Evolutionary conservation across 2,329 filamentous ascomycete genomes (phyloP), one percentile per base, ranked within the genome.

Genomic region (Xylariaceae sp.): DNA sequence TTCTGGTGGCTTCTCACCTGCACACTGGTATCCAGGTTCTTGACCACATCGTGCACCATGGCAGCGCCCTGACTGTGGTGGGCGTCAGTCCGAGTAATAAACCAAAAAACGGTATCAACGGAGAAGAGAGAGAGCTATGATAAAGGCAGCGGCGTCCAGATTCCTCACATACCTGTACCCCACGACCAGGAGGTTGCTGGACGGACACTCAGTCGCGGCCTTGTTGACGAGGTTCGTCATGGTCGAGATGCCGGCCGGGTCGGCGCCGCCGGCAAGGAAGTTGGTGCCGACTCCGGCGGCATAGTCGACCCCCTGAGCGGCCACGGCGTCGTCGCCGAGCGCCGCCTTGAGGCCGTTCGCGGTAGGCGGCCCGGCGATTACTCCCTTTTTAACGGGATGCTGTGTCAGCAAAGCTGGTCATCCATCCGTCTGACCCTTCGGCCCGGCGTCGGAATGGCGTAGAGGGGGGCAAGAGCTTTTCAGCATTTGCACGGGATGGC

Each of bases 141-240:
- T n/a, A n/a, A n/a, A n/a, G 4, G 55, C 55, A 9, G 46, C 47
- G 16, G 53, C n/a, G n/a, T n/a, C n/a, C n/a, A n/a, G n/a, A n/a
- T n/a, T n/a, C 56, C 44, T 58, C 32, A 12, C 31, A 35, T n/a
- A n/a, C n/a, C n/a, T n/a, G 36, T 39, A 40, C 24, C 57, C 57
- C 36, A 50, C 55, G 0, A 52, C 50, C 5, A 59, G 46, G 21
- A 60, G 53, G 31, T 52, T 44, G 1, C 52, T 47, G 8, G 54
- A 39, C 0, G 56, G 56, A 33, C 58, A 60, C 29, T 58, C 50
- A 12, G 36, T 36, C 23, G 39, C 30, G 4, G 56, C 53, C 25
- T 49, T 18, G 11, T 52, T 33, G 36, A 61, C 51, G 19, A 56
- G 45, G n/a, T 38, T 33, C 13, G 41, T 49, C 5, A 55, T 56